Evolutionary conservation across 1,284 basidiomycete genomes (phyloP), one percentile per base, ranked within the genome.

Genomic region (Rhizoctonia solani): DNA sequence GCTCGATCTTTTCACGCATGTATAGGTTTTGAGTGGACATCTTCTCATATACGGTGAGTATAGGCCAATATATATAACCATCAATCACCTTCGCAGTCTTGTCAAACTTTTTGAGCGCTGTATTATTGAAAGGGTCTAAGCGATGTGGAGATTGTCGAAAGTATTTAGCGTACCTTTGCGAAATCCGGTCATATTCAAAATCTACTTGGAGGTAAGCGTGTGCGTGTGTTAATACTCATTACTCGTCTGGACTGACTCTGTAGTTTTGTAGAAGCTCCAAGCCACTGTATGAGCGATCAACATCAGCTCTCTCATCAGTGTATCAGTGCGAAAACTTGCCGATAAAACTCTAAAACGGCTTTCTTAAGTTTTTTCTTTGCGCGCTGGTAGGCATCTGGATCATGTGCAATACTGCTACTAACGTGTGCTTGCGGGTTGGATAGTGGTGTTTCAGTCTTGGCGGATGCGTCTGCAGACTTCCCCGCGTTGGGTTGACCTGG

Each of bases 81-180:
- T 39, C 4, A 32, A 21, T 2, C 69, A 89, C 88, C 73, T 83
- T 85, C 0, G 92, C 89, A 1, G 86, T 80, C 78, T 97, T 98
- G 75, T 94, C 92, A 72, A 94, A 97, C 79, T 97, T 98, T 78
- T 95, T 98, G 70, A 97, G 75, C 0, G 89, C 90, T 65, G 16
- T 6, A 27, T 32, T 30, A 19, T 13, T 27, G 29, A 5, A 4
- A 25, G 3, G 27, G 8, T 47, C 44, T n/a, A 41, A 23, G 5
- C 25, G 30, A 29, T 25, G 14, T 23, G 21, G 1, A 1, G 3
- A 19, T 41, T 29, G 25, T n/a, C 16, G 50, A 63, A 42, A n/a
- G n/a, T n/a, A 49, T 50, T 21, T 34, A 63, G 21, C 67, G 69
- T 11, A 75, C 59, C 74, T 76, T 98, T 98, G 23, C 91, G 82